These are phyloP conservation scores for Aureobasidium sp. DNA, from an alignment of 2,329 filamentous ascomycete genomes.

Conservation along the genomic window DNA sequence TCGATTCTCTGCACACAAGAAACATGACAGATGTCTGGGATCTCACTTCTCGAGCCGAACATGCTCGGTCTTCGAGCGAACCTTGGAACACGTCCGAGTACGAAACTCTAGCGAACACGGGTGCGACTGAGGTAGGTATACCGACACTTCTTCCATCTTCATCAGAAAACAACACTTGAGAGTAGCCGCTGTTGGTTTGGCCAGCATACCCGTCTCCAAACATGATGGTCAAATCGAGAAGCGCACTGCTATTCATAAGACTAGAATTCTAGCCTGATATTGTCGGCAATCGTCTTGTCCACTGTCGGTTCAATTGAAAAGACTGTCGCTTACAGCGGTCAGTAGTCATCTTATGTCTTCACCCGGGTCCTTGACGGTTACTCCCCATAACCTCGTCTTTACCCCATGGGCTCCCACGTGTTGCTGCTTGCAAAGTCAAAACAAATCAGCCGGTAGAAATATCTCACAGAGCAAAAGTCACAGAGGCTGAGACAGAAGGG, in stretches of 20 bases:
- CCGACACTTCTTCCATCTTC: neutral
- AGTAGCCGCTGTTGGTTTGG: no score
- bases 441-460: slow-evolving; percentile 11
- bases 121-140: neutral
- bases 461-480: neutral
- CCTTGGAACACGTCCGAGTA: neutral
- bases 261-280: neutral
- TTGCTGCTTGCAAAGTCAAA: slow-evolving; percentile 6
- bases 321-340: neutral
- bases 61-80: neutral
- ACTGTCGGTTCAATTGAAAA: neutral
- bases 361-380: neutral
- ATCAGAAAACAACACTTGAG: neutral
- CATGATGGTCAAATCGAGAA: neutral
- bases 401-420: slow-evolving; percentile 13
- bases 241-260: neutral
- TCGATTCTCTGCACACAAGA: neutral
- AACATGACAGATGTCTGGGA: neutral
- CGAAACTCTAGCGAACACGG: neutral
- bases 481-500: neutral
- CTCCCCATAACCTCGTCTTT: neutral
- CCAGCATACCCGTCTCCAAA: neutral
- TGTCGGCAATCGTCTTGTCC: neutral
- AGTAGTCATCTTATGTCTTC: neutral
- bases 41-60: neutral